Evolutionary conservation across 495 filamentous ascomycete species (phyloP).

Genomic region (Astrothelium subdiscretum): DNA sequence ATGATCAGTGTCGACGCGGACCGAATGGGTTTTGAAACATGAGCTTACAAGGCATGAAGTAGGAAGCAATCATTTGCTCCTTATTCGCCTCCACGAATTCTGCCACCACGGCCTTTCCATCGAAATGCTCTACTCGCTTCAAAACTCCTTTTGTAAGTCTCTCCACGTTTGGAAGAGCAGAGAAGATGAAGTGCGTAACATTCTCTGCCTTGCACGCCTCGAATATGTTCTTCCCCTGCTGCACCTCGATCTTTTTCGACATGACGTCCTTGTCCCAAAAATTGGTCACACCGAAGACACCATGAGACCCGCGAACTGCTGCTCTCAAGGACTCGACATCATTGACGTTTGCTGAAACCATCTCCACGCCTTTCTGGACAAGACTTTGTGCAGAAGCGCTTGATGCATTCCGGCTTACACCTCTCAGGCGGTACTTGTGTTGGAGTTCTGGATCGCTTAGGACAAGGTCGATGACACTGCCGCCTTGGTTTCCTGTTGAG

Average conservation of each 20-base stretch:
- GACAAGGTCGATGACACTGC: slow-evolving; percentile 42
- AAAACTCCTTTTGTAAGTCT: slow-evolving; percentile 35
- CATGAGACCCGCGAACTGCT: slow-evolving; percentile 42
- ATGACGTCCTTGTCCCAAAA: slow-evolving; percentile 32
- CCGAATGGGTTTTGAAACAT: neutral
- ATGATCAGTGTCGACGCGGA: neutral
- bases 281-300: slow-evolving; percentile 49
- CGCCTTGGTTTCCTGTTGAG: slow-evolving; percentile 51
- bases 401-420: slow-evolving; percentile 41
- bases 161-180: slow-evolving; percentile 24
- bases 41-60: slow-evolving; percentile 14
- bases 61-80: slow-evolving; percentile 11
- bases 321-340: slow-evolving; percentile 35
- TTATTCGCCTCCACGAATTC: slow-evolving; percentile 37
- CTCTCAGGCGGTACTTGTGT: slow-evolving; percentile 41
- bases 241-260: slow-evolving; percentile 37
- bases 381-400: slow-evolving; percentile 35
- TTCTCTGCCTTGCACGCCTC: slow-evolving; percentile 37
- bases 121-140: slow-evolving; percentile 48
- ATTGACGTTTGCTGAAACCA: slow-evolving; percentile 36
- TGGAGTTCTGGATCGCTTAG: slow-evolving; percentile 38
- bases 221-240: slow-evolving; percentile 47
- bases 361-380: slow-evolving; percentile 31
- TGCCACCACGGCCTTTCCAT: slow-evolving; percentile 48
- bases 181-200: slow-evolving; percentile 44